Evolutionary conservation across 345 rosid genomes (phyloP), one percentile per base, ranked within the genome.

Genomic region (Litchi chinensis): DNA sequence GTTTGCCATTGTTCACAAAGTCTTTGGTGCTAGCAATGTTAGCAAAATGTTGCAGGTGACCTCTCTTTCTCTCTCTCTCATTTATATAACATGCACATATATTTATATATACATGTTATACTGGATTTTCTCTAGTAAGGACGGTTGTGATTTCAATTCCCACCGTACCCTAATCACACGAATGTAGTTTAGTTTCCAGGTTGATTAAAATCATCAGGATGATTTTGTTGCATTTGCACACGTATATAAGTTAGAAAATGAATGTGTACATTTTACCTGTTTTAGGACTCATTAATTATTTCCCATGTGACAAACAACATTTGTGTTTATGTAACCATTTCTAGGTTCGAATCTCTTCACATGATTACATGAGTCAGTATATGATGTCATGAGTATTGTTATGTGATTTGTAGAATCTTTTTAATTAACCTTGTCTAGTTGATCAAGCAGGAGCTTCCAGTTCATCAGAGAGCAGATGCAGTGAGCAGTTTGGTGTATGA

Each of bases 401-500:
- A 50, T 5, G 5, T 12, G 15, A 50, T 50, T 5, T 50, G 13
- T 12, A 16, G 2, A n/a, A 4, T 16, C 18, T 16, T 52, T 54
- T 46, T 46, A 52, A 54, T 54, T 54, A 6, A 1, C 48, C 24
- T 5, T 10, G 15, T 68, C 13, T 16, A 19, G 6, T 13, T 21
- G 52, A 60, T 77, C 41, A 74, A 64, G 56, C 89, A 91, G 94
- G 94, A 91, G 79, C 82, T 91, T n/a, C 90, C 91, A 9, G 70
- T 82, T 54, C 75, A 85, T 52, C 90, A 91, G 68, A 83, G 92
- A 67, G 87, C 85, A 19, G 94, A 91, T 67, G 89, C 92, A 1
- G 94, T 89, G 83, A 88, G 88, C 80, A 91, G 94, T 77, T 74
- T 91, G 72, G 92, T 88, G 8, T 91, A 89, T n/a, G 94, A 91